These are phyloP conservation scores for Tausonia pullulans DNA, from an alignment of 1,284 basidiomycete species.

Conservation along the genomic window DNA sequence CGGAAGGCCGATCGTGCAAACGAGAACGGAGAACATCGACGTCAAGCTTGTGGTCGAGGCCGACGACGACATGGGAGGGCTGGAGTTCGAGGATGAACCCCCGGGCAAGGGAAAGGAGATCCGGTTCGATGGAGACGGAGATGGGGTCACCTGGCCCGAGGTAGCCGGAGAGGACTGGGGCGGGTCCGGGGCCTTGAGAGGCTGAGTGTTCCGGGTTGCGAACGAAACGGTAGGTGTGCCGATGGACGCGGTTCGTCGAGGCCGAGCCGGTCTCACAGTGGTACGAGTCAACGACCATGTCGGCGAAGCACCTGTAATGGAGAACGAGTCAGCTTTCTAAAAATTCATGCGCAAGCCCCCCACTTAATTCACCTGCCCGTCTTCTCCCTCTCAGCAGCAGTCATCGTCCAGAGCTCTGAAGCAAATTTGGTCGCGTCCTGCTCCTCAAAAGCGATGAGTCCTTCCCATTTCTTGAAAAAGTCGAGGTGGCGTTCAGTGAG, in stretches of 20 bases:
- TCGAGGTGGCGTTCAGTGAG: slow-evolving; percentile 53
- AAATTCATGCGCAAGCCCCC: neutral
- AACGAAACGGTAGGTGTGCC: slow-evolving; percentile 54
- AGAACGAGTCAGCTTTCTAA: neutral
- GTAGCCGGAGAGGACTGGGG: slow-evolving; percentile 54
- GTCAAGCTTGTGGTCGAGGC: slow-evolving; percentile 68
- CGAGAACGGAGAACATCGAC: slow-evolving; percentile 43
- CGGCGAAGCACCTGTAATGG: slow-evolving; percentile 46
- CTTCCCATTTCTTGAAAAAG: slow-evolving; percentile 90
- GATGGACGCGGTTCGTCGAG: slow-evolving; percentile 35
- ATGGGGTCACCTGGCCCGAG: slow-evolving; percentile 71
- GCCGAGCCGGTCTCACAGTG: slow-evolving; percentile 30
- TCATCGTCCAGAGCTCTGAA: slow-evolving; percentile 90
- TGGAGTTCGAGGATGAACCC: slow-evolving; percentile 72
- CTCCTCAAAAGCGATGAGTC: slow-evolving; percentile 76
- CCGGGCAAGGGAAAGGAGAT: slow-evolving; percentile 66
- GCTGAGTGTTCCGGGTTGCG: slow-evolving; percentile 26
- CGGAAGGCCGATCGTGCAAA: slow-evolving; percentile 7
- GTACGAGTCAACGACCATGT: slow-evolving; percentile 55
- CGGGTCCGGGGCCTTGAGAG: slow-evolving; percentile 13
- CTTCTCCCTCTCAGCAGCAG: slow-evolving; percentile 62
- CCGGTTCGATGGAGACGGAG: slow-evolving; percentile 70
- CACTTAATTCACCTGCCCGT: slow-evolving; percentile 48
- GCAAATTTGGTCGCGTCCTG: slow-evolving; percentile 68
- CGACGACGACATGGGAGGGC: slow-evolving; percentile 54